These are phyloP conservation scores for Zygotorulaspora mrakii DNA, from an alignment of 1,139 yeast genomes.

Conservation along the genomic window DNA sequence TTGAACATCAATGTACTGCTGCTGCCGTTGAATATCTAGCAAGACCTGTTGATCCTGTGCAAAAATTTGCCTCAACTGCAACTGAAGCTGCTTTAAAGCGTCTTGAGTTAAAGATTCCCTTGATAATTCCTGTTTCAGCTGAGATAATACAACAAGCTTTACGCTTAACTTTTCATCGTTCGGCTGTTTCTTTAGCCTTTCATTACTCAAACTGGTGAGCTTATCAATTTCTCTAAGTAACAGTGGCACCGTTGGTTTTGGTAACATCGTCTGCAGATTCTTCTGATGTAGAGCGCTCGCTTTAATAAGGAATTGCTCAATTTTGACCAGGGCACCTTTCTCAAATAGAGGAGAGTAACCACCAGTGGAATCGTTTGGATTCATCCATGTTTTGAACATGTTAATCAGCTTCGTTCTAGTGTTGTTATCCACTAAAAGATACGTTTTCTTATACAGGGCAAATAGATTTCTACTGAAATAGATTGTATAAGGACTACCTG, in stretches of 20 bases:
- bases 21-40: slow-evolving; percentile 28
- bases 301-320: slow-evolving; percentile 66
- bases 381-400: slow-evolving; percentile 86
- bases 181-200: slow-evolving; percentile 39
- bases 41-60: slow-evolving; percentile 36
- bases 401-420: slow-evolving; percentile 69
- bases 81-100: slow-evolving; percentile 41
- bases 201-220: slow-evolving; percentile 40
- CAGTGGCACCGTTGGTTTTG: slow-evolving; percentile 34
- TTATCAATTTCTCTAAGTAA: slow-evolving; percentile 41
- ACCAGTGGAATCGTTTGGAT: slow-evolving; percentile 48
- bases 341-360: slow-evolving; percentile 59
- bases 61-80: slow-evolving; percentile 40
- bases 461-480: slow-evolving; percentile 48
- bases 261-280: slow-evolving; percentile 31
- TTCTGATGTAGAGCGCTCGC: slow-evolving; percentile 46
- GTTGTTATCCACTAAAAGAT: slow-evolving; percentile 71
- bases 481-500: slow-evolving; percentile 83
- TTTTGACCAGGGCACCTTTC: slow-evolving; percentile 60
- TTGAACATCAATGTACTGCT: slow-evolving; percentile 20
- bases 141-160: slow-evolving; percentile 37
- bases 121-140: slow-evolving; percentile 37
- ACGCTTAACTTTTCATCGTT: slow-evolving; percentile 40
- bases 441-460: slow-evolving; percentile 64
- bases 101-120: slow-evolving; percentile 39